Evolutionary conservation across 345 rosid species (phyloP).

Genomic region (Moricandia moricandioides): DNA sequence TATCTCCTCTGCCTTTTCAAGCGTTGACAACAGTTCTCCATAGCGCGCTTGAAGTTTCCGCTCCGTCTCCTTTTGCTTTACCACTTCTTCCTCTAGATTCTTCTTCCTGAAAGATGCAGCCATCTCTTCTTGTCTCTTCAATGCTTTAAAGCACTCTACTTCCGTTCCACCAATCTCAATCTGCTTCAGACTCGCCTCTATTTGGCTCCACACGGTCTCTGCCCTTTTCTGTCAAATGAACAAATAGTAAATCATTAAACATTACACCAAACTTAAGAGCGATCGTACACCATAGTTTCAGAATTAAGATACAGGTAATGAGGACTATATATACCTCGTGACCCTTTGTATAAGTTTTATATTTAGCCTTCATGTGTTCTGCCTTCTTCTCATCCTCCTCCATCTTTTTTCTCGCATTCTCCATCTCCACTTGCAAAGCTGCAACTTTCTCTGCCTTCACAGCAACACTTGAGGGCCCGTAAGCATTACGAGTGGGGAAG

Average conservation of each 20-base stretch:
- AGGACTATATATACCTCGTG: conserved; percentile 64
- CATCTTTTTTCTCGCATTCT: conserved; percentile 61
- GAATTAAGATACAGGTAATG: neutral
- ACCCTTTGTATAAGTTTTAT: conserved; percentile 81
- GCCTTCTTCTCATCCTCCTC: conserved; percentile 90
- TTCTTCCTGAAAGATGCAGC: conserved; percentile 84
- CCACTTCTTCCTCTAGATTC: conserved; percentile 77
- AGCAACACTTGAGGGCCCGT: conserved; percentile 92
- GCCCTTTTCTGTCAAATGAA: conserved; percentile 59
- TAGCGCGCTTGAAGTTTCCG: conserved; percentile 65
- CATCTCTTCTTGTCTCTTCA: conserved; percentile 90
- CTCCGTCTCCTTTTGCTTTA: conserved; percentile 91
- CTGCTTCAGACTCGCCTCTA: conserved; percentile 76
- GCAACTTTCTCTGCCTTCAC: conserved; percentile 83
- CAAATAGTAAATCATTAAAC: conserved; percentile 1
- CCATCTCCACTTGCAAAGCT: conserved; percentile 79
- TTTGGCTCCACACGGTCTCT: conserved; percentile 68
- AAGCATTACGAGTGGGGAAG: conserved; percentile 87
- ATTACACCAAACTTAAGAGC: conserved; percentile 1
- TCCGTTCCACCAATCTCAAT: conserved; percentile 85
- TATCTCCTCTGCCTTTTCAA: conserved; percentile 56
- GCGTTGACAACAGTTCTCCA: conserved; percentile 56
- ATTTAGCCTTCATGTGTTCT: conserved; percentile 71
- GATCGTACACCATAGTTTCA: neutral
- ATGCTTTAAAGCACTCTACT: conserved; percentile 83